Evolutionary conservation across 2,329 filamentous ascomycete species (phyloP), one percentile per base, ranked within the genome.

Genomic region (Ceratocystis destructans): DNA sequence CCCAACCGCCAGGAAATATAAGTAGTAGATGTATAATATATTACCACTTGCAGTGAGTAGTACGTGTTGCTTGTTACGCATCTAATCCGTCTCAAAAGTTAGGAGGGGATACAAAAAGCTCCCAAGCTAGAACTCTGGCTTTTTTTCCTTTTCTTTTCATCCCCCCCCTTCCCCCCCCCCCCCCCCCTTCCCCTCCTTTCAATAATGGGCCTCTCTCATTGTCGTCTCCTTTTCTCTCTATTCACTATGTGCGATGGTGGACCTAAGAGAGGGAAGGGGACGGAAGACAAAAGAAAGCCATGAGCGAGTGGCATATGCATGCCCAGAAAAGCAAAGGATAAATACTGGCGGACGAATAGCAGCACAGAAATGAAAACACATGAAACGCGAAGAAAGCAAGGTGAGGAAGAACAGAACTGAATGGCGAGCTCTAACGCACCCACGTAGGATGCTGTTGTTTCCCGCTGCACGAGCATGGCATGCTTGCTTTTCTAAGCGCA

Each of bases 221-320:
- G 12, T 41, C 12, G 0, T 41, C 37, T 41, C 37, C 37, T 15
- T 41, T 41, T 12, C n/a, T 20, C 8, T 53, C 20, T 53, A 12
- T 53, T 7, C 5, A 12, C 48, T 25, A 22, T 10, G 25, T 28
- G 48, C 28, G 48, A 28, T 25, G 17, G 25, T 6, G 20, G 10
- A 5, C 6, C 25, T 25, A 25, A 28, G 48, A 48, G n/a, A 48
- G 46, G 5, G 46, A 48, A 48, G 5, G 20, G 46, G 15, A 20
- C 46, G 20, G 48, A 53, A n/a, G 20, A 28, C 8, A 28, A 25
- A 15, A 28, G 48, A 53, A 33, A 31, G 28, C 17, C 15, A 59
- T 37, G 55, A 59, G 12, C n/a, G 22, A 20, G 55, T 59, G 55
- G 22, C 55, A 59, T 20, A 59, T 59, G 55, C 55, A 59, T 59